A percentile compares a stretch with the other conserved stretches of the same genome.
phyloP scores from a whole-genome alignment of 768 basidiomycete species.

The Xerocomellus chrysenteron region DNA sequence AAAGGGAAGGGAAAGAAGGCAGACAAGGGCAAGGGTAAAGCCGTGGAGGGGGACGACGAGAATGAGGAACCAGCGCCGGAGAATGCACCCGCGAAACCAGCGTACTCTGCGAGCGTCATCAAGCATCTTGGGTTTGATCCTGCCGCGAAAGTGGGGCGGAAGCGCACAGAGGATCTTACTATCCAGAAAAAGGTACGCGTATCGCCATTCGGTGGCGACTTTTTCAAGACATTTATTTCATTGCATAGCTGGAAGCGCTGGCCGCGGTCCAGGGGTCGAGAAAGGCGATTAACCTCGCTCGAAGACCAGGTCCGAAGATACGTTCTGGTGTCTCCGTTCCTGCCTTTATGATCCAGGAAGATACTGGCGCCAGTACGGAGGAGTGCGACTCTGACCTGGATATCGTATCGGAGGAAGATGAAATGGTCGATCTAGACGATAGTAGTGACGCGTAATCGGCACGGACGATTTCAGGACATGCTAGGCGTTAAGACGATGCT shows the following conservation, averaged over 20 bases:
- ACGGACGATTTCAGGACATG: not conserved
- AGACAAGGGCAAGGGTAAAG: conserved; percentile 19
- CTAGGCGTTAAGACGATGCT: not conserved
- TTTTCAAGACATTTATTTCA: not conserved
- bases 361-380: not conserved
- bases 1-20: conserved; percentile 15
- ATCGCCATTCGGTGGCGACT: not conserved
- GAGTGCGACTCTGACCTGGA: conserved; percentile 17
- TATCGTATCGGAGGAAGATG: conserved; percentile 3
- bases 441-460: conserved; percentile 18
- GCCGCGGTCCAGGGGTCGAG: conserved; percentile 51
- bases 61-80: conserved; percentile 17
- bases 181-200: conserved; percentile 58
- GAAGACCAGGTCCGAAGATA: conserved; percentile 61
- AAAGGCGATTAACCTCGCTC: conserved; percentile 54
- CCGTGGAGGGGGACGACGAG: conserved; percentile 7
- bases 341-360: conserved; percentile 28
- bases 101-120: conserved; percentile 66
- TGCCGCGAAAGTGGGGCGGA: conserved; percentile 51
- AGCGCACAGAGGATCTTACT: conserved; percentile 38
- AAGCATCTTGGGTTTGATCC: conserved; percentile 82
- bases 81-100: conserved; percentile 35
- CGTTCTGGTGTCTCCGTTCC: conserved; percentile 56
- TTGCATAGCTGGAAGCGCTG: conserved; percentile 52
- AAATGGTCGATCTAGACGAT: conserved; percentile 23